Conservation (phyloP, 225 moss, liverwort and hornwort genomes). For the Antitrichia curtipendula region DNA sequence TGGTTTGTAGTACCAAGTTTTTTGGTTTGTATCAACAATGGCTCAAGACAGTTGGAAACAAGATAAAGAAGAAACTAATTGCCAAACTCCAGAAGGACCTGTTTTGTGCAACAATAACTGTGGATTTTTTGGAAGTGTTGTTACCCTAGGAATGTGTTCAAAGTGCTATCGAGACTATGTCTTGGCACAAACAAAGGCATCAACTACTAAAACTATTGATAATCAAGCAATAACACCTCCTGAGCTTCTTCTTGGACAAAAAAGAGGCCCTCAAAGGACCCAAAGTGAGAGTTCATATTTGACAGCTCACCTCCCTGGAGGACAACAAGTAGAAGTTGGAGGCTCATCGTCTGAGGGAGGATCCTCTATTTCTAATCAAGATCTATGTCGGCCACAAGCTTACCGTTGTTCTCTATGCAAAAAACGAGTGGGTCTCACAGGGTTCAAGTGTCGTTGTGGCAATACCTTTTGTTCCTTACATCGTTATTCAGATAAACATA, state of each 20-base stretch:
- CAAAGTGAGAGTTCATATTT: conserved; percentile 25
- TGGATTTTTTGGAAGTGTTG: conserved; percentile 75
- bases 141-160: conserved; percentile 67
- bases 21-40: conserved; percentile 15
- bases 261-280: conserved; percentile 14
- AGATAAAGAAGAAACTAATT: conserved; percentile 84
- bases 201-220: conserved; percentile 26
- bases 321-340: conserved; percentile 10
- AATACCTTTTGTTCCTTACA: conserved; percentile 78
- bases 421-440: conserved; percentile 78
- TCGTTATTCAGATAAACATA: conserved; percentile 89
- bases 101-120: conserved; percentile 83
- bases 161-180: conserved; percentile 76
- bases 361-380: conserved; percentile 10
- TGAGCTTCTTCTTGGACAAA: conserved; percentile 5
- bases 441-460: conserved; percentile 88
- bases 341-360: conserved; percentile 11
- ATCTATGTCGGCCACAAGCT: conserved; percentile 22
- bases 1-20: background rate
- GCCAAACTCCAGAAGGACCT: conserved; percentile 76
- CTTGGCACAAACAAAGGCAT: conserved; percentile 48
- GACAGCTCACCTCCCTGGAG: background rate
- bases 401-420: conserved; percentile 78
- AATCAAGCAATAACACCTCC: background rate
- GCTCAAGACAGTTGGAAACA: conserved; percentile 95